These are phyloP conservation scores for Groenewaldozyma salmanticensis DNA, from an alignment of 805 yeast genomes.

Conservation along the genomic window DNA sequence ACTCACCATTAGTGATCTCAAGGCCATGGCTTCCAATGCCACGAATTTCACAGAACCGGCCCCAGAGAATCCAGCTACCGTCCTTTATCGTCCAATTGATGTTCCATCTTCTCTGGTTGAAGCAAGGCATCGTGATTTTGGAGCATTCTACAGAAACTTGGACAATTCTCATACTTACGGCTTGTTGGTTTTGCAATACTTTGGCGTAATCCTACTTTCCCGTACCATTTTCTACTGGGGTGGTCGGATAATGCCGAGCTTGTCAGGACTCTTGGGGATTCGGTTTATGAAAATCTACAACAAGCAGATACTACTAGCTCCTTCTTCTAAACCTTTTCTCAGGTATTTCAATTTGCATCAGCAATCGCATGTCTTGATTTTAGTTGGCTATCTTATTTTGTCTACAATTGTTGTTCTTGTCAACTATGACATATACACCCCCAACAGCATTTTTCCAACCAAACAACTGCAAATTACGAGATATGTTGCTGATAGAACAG, in stretches of 20 bases:
- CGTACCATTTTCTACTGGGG: conserved; percentile 17
- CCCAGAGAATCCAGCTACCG: neutral
- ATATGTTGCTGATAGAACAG: conserved; percentile 12
- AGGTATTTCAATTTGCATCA: conserved; percentile 28
- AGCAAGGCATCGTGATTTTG: conserved; percentile 16
- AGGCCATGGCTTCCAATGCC: conserved; percentile 25
- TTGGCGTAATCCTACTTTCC: conserved; percentile 20
- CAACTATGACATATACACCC: conserved; percentile 16
- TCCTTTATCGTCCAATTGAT: conserved; percentile 6
- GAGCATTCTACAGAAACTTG: conserved; percentile 21
- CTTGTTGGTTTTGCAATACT: conserved; percentile 22
- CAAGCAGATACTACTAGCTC: conserved; percentile 18
- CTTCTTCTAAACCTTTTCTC: conserved; percentile 8
- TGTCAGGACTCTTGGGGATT: conserved; percentile 24
- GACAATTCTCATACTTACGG: conserved; percentile 23
- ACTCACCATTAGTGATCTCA: conserved; percentile 18
- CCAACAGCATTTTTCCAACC: conserved; percentile 12
- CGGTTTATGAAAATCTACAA: conserved; percentile 17
- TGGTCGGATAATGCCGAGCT: conserved; percentile 15
- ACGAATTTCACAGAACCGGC: conserved; percentile 16
- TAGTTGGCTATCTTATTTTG: conserved; percentile 26
- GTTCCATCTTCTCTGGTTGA: conserved; percentile 5
- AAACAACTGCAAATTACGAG: conserved; percentile 10
- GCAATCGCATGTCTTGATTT: conserved; percentile 32
- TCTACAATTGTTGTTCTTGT: conserved; percentile 19